A percentile compares a stretch with the other conserved stretches of the same genome.
These are phyloP conservation scores for Torrubiellomyces zombiae DNA, from an alignment of 2,329 filamentous ascomycete species.

Conservation along the genomic window DNA sequence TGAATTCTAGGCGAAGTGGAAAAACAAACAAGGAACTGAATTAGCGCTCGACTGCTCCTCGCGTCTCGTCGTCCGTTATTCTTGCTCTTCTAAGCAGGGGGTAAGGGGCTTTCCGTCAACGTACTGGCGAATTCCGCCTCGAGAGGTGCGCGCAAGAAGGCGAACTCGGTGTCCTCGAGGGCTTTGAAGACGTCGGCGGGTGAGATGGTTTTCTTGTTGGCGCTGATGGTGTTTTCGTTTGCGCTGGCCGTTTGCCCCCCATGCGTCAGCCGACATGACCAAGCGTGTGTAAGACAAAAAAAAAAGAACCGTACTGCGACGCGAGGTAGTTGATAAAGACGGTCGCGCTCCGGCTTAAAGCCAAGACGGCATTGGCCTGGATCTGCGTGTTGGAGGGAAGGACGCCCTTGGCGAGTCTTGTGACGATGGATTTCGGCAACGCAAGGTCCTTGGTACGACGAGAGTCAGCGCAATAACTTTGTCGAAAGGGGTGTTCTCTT, in stretches of 20 bases:
- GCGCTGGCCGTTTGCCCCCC: constrained; percentile 47
- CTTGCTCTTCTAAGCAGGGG: no score
- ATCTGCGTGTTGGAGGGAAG: constrained; percentile 69
- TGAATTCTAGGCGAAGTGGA: constrained; percentile 41
- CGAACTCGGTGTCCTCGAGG: constrained; percentile 60
- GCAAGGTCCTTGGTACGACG: constrained; percentile 47
- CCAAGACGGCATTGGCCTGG: constrained; percentile 64
- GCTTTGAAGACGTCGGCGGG: constrained; percentile 63
- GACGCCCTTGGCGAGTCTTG: constrained; percentile 62
- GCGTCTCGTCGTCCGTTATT: no score
- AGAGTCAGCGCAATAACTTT: no score
- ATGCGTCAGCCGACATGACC: constrained; percentile 3
- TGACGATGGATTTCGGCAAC: constrained; percentile 68
- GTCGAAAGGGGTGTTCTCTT: no score
- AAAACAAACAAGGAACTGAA: no score
- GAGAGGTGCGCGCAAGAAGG: constrained; percentile 50
- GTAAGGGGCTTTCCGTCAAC: no score
- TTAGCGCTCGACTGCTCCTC: background rate
- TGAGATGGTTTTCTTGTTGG: constrained; percentile 64
- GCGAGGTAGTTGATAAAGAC: constrained; percentile 73
- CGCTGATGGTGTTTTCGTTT: constrained; percentile 49
- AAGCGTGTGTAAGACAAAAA: background rate
- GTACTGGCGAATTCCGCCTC: constrained; percentile 62
- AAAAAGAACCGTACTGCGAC: constrained; percentile 38
- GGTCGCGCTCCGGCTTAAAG: constrained; percentile 66